Evolutionary conservation across 2,329 filamentous ascomycete genomes (phyloP), one percentile per base, ranked within the genome.

Genomic region (Nigrograna mackinnonii): DNA sequence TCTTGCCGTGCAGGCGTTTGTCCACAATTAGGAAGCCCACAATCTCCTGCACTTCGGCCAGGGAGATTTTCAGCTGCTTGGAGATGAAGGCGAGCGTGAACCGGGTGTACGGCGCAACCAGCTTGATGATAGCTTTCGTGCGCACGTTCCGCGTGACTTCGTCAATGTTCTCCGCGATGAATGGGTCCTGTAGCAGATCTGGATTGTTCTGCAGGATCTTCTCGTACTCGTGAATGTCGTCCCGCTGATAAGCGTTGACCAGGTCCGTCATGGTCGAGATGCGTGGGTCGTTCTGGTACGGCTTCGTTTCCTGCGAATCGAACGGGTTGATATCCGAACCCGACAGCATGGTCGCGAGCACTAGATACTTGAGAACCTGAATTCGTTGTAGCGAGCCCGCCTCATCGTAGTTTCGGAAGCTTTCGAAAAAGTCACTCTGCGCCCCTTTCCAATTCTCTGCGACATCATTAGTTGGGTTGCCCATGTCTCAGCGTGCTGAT

Each of bases 91-190:
- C 77, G 18, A 97, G 76, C 50, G 87, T 89, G 81, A 97, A 96
- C 38, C 91, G 85, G 5, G 89, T 95, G 75, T 97, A 99, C 0
- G 94, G 94, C 4, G 91, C 91, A 50, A 97, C 94, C 18, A 97
- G 78, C 72, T 94, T 96, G 50, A 96, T 75, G 7, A 97, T 85
- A 1, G 91, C 92, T 77, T 96, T 96, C 53, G 91, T 97, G 41
- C 94, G 88, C 87, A 99, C 96, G 69, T 94, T 96, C 32, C 94
- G 88, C 39, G 92, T 99, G 43, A 99, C 92, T 72, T 99, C 94
- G 69, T 97, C 94, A 56, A 99, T 99, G 66, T 99, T 97, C 72
- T 97, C 94, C 20, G 92, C 92, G 57, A 99, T 99, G 73, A 97
- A 99, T 0, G 89, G 85, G 67, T 99, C 94, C 11, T 86, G 84